Evolutionary conservation across 2,329 filamentous ascomycete species (phyloP).

Genomic region (Verticillium klebahnii): DNA sequence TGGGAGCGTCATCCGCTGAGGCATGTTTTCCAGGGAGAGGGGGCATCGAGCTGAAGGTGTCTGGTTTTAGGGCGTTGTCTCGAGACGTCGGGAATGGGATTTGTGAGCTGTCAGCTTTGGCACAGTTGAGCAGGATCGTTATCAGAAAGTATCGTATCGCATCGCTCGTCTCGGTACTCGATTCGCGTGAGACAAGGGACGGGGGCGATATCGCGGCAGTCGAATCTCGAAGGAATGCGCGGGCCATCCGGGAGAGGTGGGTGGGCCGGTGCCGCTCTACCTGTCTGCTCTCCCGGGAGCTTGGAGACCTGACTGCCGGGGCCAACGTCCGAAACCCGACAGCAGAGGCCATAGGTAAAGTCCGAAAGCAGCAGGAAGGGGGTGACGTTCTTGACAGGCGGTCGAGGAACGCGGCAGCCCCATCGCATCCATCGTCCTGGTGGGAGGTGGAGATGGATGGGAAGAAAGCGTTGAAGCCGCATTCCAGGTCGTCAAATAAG

Average conservation of each 20-base stretch:
- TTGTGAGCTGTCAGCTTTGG: background rate
- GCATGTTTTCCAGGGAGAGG: background rate
- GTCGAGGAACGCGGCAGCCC: background rate
- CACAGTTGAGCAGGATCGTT: background rate
- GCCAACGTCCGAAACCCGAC: background rate
- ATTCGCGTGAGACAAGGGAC: background rate
- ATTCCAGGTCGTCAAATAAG: background rate
- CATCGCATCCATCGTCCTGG: background rate
- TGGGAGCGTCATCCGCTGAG: background rate
- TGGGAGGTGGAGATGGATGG: background rate
- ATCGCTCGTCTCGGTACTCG: background rate
- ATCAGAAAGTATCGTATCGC: background rate
- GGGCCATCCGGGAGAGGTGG: background rate
- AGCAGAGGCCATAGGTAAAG: background rate
- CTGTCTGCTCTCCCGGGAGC: background rate
- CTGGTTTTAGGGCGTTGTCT: background rate
- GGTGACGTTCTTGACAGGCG: background rate
- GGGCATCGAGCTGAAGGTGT: background rate
- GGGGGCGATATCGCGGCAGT: background rate
- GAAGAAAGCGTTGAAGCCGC: background rate
- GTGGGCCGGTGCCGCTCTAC: background rate
- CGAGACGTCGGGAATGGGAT: background rate
- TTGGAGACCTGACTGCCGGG: background rate
- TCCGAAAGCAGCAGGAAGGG: background rate
- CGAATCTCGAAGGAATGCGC: background rate